Conservation (phyloP, 2,329 filamentous ascomycete species). For the Calonectria leucothoes region DNA sequence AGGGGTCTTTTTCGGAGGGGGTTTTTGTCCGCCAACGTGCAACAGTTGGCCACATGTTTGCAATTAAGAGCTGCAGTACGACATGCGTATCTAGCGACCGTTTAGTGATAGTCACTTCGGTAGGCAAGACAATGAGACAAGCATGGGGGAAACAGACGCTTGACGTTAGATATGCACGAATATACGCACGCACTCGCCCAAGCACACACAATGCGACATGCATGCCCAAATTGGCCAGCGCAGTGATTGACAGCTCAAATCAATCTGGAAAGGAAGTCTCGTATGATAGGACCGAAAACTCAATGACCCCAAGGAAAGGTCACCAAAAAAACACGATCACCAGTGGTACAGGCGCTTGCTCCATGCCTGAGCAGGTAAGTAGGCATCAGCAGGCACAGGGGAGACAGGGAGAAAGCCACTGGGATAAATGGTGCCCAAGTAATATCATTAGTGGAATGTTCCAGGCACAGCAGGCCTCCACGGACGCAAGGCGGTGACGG, state of each 20-base stretch:
- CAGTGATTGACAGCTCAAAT: neutral
- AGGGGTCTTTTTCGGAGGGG: neutral
- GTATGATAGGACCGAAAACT: neutral
- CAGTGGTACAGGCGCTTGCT: neutral
- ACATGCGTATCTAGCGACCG: neutral
- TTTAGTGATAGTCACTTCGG: neutral
- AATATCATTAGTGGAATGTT: constrained; percentile 31
- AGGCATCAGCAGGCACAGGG: constrained; percentile 12
- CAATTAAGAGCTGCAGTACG: constrained; percentile 4
- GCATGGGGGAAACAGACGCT: neutral
- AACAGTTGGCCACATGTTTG: neutral
- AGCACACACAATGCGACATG: neutral
- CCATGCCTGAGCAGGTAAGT: neutral
- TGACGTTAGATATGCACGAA: neutral
- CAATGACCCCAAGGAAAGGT: neutral
- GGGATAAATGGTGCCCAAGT: constrained; percentile 33
- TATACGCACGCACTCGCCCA: neutral
- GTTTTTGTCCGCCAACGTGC: neutral
- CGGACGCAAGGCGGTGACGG: constrained; percentile 21
- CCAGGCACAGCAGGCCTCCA: constrained; percentile 30
- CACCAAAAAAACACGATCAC: neutral
- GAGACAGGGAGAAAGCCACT: constrained; percentile 12
- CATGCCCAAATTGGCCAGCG: neutral
- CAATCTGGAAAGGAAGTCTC: neutral
- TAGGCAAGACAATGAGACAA: neutral